Evolutionary conservation across 768 basidiomycete species (phyloP), one percentile per base, ranked within the genome.

Genomic region (Pisolithus sp.): DNA sequence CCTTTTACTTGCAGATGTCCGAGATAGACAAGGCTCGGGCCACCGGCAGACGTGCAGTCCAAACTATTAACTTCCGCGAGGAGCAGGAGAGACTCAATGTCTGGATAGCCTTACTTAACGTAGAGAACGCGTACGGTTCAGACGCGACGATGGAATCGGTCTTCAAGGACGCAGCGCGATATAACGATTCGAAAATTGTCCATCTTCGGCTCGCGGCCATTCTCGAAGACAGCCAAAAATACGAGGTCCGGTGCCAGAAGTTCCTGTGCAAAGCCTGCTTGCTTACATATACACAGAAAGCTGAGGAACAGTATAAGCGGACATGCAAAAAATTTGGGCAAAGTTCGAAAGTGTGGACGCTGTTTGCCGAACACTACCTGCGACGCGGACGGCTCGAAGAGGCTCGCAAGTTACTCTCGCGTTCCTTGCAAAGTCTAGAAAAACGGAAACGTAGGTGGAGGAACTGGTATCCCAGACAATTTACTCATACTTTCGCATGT

Each of bases 71-170:
- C 63, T 97, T 95, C 75, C 81, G 95, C 40, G 96, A 99, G 69
- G 96, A 99, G 68, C 84, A 84, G 57, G 96, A 99, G 69, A 91
- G 88, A 65, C 69, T 97, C 56, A 99, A 99, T 62, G 84, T 99
- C 39, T 99, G 96, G 96, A 89, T 95, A 64, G 96, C 95, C 8
- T 70, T 95, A 45, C 78, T 99, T 55, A 99, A 99, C 62, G 64
- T 99, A 61, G 96, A 99, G 72, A 93, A 93, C 59, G 73, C 84
- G 13, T 97, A 94, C 63, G 96, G 96, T 2, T 89, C 85, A 7
- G 86, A 88, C 28, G 82, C 91, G 61, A 79, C 78, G 1, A 67
- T 92, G 34, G 93, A 94, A 46, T 64, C 70, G n/a, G 75, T 81
- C 2, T 96, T 97, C 78, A 92, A 86, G 64, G 90, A 97, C 60